Base-by-base conservation (phyloP, 352 stramenopile genomes). In the Globisporangium megalacanthum region DNA sequence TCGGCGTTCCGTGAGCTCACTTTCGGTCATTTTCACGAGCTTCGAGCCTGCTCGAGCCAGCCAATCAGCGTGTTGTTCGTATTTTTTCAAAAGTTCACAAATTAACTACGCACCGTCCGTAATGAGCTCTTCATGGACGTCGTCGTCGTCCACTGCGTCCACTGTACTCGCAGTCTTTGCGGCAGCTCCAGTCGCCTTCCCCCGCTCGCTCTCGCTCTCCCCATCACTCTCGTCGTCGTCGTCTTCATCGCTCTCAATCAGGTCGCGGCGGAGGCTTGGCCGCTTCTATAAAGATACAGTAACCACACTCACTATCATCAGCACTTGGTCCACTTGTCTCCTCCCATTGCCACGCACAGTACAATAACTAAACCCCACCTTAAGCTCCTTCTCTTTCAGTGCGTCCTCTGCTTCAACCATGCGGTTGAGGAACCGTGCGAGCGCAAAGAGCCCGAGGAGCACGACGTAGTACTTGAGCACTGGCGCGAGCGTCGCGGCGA, bases 391-490 rank as follows among this genome's bases (percentile, higher is more conserved):
- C 22, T 86, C 74, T 45, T 86, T 61, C 15, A 73, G 53, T 14
- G 60, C 49, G 42, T 69, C 68, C 54, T 89, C 83, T 29, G 60
- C 58, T 36, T 88, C 78, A 42, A 92, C 45, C 54, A 79, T 69
- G 31, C 59, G 58, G 58, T 89, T 90, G 52, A 90, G 72, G 51
- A 74, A 74, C 54, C 78, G 73, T 22, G 80, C 79, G 6, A 75
- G 64, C 9, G 73, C 64, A 64, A 83, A 92, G 41, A 89, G 55
- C 10, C 73, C 63, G 19, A 89, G 50, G 11, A 92, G 60, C 48
- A 83, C 64, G 44, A 76, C 62, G 57, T 90, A 92, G 67, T 90
- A 90, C 73, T 92, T 90, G 52, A 79, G 33, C 57, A 92, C 74
- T n/a, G 82, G 82, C 52, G 73, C 61, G 8, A 92, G 50, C 19